A percentile compares a stretch with the other conserved stretches of the same genome.
Evolutionary conservation across 805 yeast genomes (phyloP).

Genomic region (Suhomyces pyralidae): DNA sequence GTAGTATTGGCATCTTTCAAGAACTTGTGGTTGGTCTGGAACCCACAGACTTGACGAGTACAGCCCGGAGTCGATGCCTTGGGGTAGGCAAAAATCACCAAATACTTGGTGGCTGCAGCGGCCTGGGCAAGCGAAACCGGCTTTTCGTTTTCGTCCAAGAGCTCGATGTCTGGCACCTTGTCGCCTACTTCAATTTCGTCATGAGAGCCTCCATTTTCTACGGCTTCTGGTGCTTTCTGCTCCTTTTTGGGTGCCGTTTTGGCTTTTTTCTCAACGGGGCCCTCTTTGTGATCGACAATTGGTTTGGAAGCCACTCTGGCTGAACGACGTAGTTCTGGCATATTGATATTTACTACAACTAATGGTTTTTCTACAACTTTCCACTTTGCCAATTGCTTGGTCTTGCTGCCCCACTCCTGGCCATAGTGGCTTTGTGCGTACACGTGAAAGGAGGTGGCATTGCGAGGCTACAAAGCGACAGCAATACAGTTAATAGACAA

Average conservation of each 20-base stretch:
- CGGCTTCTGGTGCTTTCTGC: slow-evolving; percentile 9
- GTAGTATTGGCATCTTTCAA: slow-evolving; percentile 50
- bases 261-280: slow-evolving; percentile 14
- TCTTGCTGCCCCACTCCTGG: not conserved
- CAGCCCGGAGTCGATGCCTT: slow-evolving; percentile 95
- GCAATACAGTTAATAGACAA: not conserved
- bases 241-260: slow-evolving; percentile 2
- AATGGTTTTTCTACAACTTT: not conserved
- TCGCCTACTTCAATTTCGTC: slow-evolving; percentile 51
- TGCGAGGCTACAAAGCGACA: not conserved
- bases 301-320: slow-evolving; percentile 23
- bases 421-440: not conserved
- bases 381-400: not conserved
- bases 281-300: slow-evolving; percentile 3
- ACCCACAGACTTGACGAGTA: slow-evolving; percentile 91
- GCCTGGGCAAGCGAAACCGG: slow-evolving; percentile 35
- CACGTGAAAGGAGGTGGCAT: slow-evolving; percentile 1
- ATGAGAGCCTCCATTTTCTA: slow-evolving; percentile 1
- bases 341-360: too few species aligned
- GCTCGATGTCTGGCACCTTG: slow-evolving; percentile 58
- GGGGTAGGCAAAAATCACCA: slow-evolving; percentile 68
- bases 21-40: slow-evolving; percentile 59
- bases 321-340: slow-evolving; percentile 40
- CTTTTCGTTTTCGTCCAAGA: slow-evolving; percentile 69
- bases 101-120: slow-evolving; percentile 29